Evolutionary conservation across 306 rosid species (phyloP), one percentile per base, ranked within the genome.

Genomic region (Myrica gale): DNA sequence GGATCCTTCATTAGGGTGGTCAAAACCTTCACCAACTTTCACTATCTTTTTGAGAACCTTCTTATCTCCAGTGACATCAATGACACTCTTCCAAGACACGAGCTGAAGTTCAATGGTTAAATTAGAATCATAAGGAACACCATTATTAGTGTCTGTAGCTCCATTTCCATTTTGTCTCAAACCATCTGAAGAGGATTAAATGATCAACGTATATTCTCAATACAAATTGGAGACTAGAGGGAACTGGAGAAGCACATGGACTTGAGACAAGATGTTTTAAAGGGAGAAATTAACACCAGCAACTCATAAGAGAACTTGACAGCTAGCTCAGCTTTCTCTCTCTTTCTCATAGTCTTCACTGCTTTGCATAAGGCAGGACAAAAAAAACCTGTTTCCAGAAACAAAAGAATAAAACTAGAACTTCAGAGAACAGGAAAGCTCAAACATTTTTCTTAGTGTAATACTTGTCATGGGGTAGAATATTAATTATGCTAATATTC

Each of bases 341-440:
- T 87, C 78, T 81, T 88, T 80, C 91, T 82, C 96, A 90, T 90
- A 26, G 93, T 88, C 83, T 85, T 88, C 20, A 80, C 86, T 71
- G 96, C 88, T 80, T 79, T 82, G 47, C 87, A 80, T 65, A 90
- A 73, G 10, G 96, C 90, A 76, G 93, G 93, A 65, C 88, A 86
- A 16, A 80, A 76, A 75, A 78, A 69, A 10, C 85, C 96, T 88
- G 89, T 57, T 75, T 74, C 67, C 74, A 20, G 57, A 68, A 79
- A 41, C 6, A 54, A 7, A 68, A 11, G 58, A 4, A 21, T 23
- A 78, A 19, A 52, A 39, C 6, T 67, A 32, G 70, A 51, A 55
- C 74, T 74, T 65, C 19, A 21, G 69, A n/a, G 56, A 0, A 74
- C 26, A 62, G 46, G 48, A 72, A 15, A 20, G 7, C 8, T 77